Percentiles rank a stretch among this genome's conserved stretches.
These are phyloP conservation scores for Candida broadrunensis DNA, from an alignment of 805 yeast species.

Conservation along the genomic window DNA sequence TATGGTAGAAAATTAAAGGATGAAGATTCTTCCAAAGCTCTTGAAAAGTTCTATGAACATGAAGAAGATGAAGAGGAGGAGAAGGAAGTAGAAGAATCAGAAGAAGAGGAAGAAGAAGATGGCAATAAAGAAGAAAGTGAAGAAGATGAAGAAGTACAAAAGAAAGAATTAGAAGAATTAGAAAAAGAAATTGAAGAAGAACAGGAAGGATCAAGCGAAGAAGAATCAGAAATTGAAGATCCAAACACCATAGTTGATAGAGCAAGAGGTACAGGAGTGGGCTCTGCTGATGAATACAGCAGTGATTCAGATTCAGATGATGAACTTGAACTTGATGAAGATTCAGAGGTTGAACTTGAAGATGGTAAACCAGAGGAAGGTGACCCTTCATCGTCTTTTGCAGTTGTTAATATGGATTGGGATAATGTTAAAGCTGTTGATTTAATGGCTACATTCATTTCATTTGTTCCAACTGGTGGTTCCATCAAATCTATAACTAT, in stretches of 20 bases:
- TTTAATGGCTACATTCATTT: conserved; percentile 80
- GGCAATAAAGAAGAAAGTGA: too few species aligned
- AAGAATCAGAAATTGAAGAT: conserved; percentile 25
- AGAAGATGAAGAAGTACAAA: too few species aligned
- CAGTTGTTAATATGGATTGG: conserved; percentile 97
- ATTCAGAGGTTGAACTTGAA: conserved; percentile 55
- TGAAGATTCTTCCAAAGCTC: conserved; percentile 44
- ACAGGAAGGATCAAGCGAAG: too few species aligned
- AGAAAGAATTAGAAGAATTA: too few species aligned
- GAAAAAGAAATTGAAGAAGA: conserved; percentile 15
- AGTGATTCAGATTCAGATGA: conserved; percentile 41
- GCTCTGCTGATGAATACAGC: conserved; percentile 22
- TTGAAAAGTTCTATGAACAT: conserved; percentile 63
- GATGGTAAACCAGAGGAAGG: conserved; percentile 73
- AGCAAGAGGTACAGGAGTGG: conserved; percentile 67
- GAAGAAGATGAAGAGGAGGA: conserved; percentile 27
- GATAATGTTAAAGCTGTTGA: conserved; percentile 88
- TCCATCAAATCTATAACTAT: conserved; percentile 64
- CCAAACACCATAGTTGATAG: conserved; percentile 38
- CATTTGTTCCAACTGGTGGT: conserved; percentile 80
- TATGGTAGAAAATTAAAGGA: conserved; percentile 72
- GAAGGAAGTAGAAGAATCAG: too few species aligned
- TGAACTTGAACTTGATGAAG: conserved; percentile 48
- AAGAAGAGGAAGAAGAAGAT: too few species aligned
- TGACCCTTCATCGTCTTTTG: conserved; percentile 78